Evolutionary conservation across 257 asterid genomes (phyloP), one percentile per base, ranked within the genome.

Genomic region (Primulina eburnea): DNA sequence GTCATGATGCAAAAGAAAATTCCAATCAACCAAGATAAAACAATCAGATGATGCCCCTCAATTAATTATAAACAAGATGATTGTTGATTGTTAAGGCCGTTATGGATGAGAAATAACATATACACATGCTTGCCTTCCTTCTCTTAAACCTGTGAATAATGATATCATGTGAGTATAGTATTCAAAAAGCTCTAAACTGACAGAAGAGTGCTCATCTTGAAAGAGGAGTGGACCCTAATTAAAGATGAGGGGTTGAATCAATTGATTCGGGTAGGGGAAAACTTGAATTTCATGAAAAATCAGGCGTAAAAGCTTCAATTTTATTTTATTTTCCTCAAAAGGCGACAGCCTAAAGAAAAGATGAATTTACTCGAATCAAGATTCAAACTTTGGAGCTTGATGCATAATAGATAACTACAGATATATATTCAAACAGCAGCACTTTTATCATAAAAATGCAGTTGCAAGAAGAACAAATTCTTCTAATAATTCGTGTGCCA

Each of bases 61-160:
- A 59, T 62, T 57, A 62, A 64, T 47, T 33, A 47, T 28, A 38
- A 6, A 28, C 16, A 70, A 63, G 43, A 32, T 61, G 20, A 69
- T 16, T 14, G 56, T 40, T 29, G 30, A 74, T 10, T 30, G 20
- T 38, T 66, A 71, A 53, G 55, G 32, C 29, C 26, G 56, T 38
- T 10, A 9, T 38, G 50, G 50, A 38, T 38, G 50, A 38, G 50
- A 38, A 38, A 3, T 38, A 38, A 9, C 50, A 38, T 38, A 12
- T 38, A 2, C 2, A 28, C 4, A 11, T 14, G 55, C n/a, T 10
- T 40, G 14, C 50, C 6, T 12, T 14, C 55, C 0, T 43, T 43
- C 55, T 40, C 16, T 40, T 40, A 40, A 43, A 43, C n/a, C 55
- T 43, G 3, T 14, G 14, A 43, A 4, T 43, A 43, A 43, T 4